Conservation (phyloP, 2,329 filamentous ascomycete species). For the Aureobasidium vineae region DNA sequence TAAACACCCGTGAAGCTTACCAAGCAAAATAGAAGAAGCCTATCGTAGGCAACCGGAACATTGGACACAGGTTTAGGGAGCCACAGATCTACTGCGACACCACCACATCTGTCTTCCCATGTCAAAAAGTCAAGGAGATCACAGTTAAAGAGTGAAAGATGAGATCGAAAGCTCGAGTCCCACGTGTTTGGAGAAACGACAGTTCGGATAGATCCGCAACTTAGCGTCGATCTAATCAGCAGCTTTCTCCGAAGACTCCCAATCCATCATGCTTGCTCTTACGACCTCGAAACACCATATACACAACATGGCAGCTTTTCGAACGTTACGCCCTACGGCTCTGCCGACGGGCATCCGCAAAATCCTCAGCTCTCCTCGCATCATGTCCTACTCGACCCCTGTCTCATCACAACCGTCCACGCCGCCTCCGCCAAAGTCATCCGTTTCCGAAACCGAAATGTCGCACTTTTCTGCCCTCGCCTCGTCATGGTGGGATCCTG, state of each 20-base stretch:
- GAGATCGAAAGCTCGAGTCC: not conserved
- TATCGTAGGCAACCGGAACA: not conserved
- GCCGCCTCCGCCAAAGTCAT: conserved; percentile 44
- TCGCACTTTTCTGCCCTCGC: conserved; percentile 94
- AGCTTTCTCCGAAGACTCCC: conserved; percentile 7
- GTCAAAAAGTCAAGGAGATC: not conserved
- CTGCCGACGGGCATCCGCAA: conserved; percentile 20
- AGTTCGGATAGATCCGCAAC: conserved; percentile 3
- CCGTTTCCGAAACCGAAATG: conserved; percentile 84
- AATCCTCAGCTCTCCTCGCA: not conserved
- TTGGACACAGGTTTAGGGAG: too few species aligned
- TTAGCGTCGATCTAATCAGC: conserved; percentile 21
- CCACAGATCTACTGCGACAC: not conserved
- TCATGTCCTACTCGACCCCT: conserved; percentile 12
- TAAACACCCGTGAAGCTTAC: not conserved
- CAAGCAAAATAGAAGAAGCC: not conserved
- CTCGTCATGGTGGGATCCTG: conserved; percentile 94
- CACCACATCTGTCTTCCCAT: too few species aligned
- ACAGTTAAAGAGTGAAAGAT: not conserved
- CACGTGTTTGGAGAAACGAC: not conserved
- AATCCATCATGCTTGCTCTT: not conserved
- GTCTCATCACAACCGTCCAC: conserved; percentile 12
- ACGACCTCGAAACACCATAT: not conserved
- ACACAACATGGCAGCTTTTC: conserved; percentile 19
- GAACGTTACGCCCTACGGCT: conserved; percentile 19